Percentiles rank a stretch among this genome's conserved stretches.
Conservation (phyloP, 352 stramenopile genomes). For the Globisporangium rhizosaccharum region DNA sequence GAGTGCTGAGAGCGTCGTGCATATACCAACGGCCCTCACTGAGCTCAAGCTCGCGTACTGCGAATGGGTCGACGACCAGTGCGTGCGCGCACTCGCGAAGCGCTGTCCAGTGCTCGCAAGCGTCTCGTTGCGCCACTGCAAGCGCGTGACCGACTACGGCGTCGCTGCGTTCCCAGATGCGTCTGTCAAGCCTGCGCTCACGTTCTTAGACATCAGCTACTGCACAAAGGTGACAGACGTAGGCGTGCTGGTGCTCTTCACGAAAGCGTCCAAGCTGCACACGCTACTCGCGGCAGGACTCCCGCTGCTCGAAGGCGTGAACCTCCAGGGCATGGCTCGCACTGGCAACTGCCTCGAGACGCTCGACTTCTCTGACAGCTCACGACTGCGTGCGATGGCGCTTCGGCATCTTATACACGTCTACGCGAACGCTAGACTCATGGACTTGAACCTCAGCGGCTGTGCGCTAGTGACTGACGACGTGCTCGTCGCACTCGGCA, state of each 20-base stretch:
- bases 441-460: conserved; percentile 45
- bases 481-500: conserved; percentile 39
- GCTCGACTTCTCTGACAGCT: conserved; percentile 31
- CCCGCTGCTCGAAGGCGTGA: conserved; percentile 51
- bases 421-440: conserved; percentile 23
- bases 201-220: conserved; percentile 45
- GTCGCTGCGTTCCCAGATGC: conserved; percentile 51
- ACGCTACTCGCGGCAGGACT: conserved; percentile 33
- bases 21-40: conserved; percentile 21
- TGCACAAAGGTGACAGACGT: conserved; percentile 59
- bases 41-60: conserved; percentile 58
- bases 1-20: conserved; percentile 4
- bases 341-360: conserved; percentile 20
- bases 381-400: conserved; percentile 33
- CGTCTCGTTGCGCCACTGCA: conserved; percentile 41
- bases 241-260: conserved; percentile 43
- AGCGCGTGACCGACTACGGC: conserved; percentile 62
- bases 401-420: conserved; percentile 38
- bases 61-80: conserved; percentile 61
- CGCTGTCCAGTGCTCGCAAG: conserved; percentile 30
- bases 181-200: conserved; percentile 17
- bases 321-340: conserved; percentile 37
- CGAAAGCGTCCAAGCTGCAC: conserved; percentile 29
- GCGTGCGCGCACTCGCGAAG: conserved; percentile 31
- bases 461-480: conserved; percentile 55